Evolutionary conservation across 2,329 filamentous ascomycete genomes (phyloP), one percentile per base, ranked within the genome.

Genomic region (Cladosporium sp.): DNA sequence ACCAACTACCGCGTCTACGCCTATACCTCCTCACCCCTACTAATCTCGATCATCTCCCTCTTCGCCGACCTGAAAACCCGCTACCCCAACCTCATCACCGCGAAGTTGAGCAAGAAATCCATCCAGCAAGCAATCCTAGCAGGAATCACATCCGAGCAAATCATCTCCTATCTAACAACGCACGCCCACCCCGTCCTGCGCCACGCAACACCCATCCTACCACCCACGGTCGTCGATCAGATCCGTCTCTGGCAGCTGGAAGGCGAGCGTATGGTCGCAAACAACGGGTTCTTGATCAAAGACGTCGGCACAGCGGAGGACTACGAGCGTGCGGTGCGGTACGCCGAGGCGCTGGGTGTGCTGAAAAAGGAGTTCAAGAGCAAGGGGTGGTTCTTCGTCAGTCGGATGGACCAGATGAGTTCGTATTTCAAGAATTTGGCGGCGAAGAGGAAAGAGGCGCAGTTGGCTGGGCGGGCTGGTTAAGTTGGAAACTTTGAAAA

Each of bases 1-100:
- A 98, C 93, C 7, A 98, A 98, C 72, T 97, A 96, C 73, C 87
- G 93, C 20, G 74, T 98, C 59, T 98, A 98, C 72, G 93, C 93
- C 27, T 98, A 98, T 73, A 97, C 94, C 6, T 85, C 86, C 29
- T 95, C 90, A 0, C 88, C 91, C 0, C 81, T 98, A 1, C 92
- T 96, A 68, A 98, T 97, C 57, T 89, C 90, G 48, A 89, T 98
- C 53, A 83, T 98, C 39, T 84, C 85, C 33, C 85, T 98, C 56
- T 98, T 98, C 72, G 82, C 85, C 43, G 85, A 86, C 53, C 83
- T 98, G 49, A 85, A 85, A 60, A 90, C 91, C 68, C 89, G 93
- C 55, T 97, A 95, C 72, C 87, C 88, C 1, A 95, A 95, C 71
- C 87, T 98, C 70, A 86, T 97, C 12, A 89, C 90, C 0, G 93